These are phyloP conservation scores for Tephrocybe sp. DNA, from an alignment of 768 basidiomycete species.

Conservation along the genomic window DNA sequence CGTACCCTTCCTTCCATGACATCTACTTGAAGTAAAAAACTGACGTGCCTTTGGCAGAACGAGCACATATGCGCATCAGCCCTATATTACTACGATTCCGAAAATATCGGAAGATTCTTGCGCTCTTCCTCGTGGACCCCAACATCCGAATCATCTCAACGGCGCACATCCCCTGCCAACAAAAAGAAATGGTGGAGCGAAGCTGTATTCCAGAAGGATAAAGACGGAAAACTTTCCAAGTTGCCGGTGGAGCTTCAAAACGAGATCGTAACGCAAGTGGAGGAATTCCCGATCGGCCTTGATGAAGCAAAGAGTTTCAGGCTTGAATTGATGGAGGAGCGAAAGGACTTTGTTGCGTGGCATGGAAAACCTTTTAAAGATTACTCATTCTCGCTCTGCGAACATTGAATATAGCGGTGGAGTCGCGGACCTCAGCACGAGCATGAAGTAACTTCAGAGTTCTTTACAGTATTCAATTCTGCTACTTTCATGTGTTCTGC, in stretches of 20 bases:
- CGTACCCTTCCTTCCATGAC: too few relatives aligned
- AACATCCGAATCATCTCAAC: conserved; percentile 10
- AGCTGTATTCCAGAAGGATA: not conserved
- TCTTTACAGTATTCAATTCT: too few relatives aligned
- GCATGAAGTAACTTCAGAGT: too few relatives aligned
- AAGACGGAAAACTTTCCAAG: conserved; percentile 6
- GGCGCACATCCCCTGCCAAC: conserved; percentile 13
- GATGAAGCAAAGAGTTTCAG: conserved; percentile 21
- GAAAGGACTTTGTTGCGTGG: conserved; percentile 13
- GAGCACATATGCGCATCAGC: too few relatives aligned
- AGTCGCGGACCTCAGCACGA: too few relatives aligned
- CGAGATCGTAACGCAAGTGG: conserved; percentile 14
- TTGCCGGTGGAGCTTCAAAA: conserved; percentile 21
- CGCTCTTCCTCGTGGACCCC: conserved; percentile 14
- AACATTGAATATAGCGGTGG: too few relatives aligned
- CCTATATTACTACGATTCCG: too few relatives aligned
- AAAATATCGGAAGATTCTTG: conserved; percentile 13
- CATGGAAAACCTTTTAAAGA: not conserved
- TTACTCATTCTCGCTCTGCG: conserved; percentile 17
- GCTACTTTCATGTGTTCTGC: too few relatives aligned
- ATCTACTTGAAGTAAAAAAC: too few relatives aligned
- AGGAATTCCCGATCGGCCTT: conserved; percentile 18
- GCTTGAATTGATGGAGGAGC: conserved; percentile 25
- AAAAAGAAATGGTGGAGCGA: conserved; percentile 13
- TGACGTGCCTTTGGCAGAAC: too few relatives aligned